phyloP scores from a whole-genome alignment of 2,329 filamentous ascomycete species.

The Neofusicoccum cordaticola region DNA sequence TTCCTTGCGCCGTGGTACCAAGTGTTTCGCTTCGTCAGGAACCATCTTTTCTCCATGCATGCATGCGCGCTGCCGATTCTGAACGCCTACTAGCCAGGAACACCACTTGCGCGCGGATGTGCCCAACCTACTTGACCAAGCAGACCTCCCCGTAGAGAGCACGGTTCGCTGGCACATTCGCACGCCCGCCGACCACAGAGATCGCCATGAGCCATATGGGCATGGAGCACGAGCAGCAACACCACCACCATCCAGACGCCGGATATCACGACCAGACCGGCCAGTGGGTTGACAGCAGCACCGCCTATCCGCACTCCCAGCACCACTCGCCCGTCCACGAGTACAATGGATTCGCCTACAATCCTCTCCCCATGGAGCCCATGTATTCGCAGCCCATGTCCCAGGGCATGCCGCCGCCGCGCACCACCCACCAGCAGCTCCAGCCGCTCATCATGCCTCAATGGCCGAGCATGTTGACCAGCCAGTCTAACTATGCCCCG shows the following conservation, averaged over 20 bases:
- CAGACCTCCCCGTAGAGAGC: conserved; percentile 29
- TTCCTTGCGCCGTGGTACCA: conserved; percentile 19
- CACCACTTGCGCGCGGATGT: conserved; percentile 20
- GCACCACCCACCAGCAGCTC: conserved; percentile 39
- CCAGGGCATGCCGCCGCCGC: conserved; percentile 32
- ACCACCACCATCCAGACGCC: conserved; percentile 19
- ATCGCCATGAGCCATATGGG: conserved; percentile 40
- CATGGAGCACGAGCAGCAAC: conserved; percentile 40
- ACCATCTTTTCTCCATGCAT: conserved; percentile 36
- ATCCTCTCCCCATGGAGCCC: conserved; percentile 40
- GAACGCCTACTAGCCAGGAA: conserved; percentile 21
- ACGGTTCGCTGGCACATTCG: conserved; percentile 19
- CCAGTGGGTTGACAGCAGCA: conserved; percentile 31
- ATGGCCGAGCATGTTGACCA: conserved; percentile 44
- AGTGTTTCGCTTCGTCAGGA: conserved; percentile 32
- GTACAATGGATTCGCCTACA: conserved; percentile 39
- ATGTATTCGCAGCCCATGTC: conserved; percentile 26
- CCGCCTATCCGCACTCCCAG: conserved; percentile 30
- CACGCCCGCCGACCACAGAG: conserved; percentile 15
- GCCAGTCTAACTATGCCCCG: conserved; percentile 40
- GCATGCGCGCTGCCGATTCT: conserved; percentile 34
- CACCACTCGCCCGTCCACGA: conserved; percentile 41
- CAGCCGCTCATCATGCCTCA: conserved; percentile 41
- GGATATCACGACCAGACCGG: conserved; percentile 30
- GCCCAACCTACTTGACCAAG: conserved; percentile 26